Conservation (phyloP, 1,284 basidiomycete genomes). For the Schizophyllum amplum region DNA sequence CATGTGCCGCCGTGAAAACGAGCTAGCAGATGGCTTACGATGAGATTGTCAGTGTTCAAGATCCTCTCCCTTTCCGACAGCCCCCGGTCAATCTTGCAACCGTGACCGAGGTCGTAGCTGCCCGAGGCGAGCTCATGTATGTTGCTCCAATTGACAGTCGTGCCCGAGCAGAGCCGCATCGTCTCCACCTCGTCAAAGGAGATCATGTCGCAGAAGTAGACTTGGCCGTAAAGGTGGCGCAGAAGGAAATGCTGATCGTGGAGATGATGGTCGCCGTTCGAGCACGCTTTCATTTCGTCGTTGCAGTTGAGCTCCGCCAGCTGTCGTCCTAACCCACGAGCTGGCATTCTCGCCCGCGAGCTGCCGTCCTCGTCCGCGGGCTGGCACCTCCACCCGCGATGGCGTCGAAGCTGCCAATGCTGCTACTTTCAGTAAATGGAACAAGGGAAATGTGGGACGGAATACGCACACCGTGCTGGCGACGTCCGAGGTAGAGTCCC, state of each 20-base stretch:
- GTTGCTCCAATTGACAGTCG: constrained; percentile 28
- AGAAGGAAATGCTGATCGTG: constrained; percentile 34
- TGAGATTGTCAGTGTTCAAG: constrained; percentile 32
- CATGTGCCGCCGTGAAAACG: not conserved
- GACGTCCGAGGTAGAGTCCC: constrained; percentile 18
- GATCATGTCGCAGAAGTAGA: constrained; percentile 25
- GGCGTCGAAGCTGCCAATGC: constrained; percentile 21
- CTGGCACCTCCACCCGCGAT: constrained; percentile 26
- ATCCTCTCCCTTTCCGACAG: constrained; percentile 23
- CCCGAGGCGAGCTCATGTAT: constrained; percentile 28
- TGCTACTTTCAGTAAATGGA: constrained; percentile 14
- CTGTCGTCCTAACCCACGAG: constrained; percentile 25
- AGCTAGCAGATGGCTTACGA: constrained; percentile 7
- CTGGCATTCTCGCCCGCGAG: too few species aligned
- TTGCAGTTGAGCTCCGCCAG: constrained; percentile 22
- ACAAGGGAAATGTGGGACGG: constrained; percentile 23
- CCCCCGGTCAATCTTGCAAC: constrained; percentile 27
- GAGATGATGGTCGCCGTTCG: constrained; percentile 25
- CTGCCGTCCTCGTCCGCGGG: too few species aligned
- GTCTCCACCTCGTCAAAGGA: constrained; percentile 33
- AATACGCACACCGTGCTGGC: constrained; percentile 24
- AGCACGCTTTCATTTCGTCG: constrained; percentile 24
- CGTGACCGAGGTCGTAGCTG: constrained; percentile 29
- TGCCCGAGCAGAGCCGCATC: constrained; percentile 26
- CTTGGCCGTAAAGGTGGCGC: constrained; percentile 29